Percentiles rank a stretch among this genome's conserved stretches.
Conservation (phyloP, 208 protist species). For the Leishmania tarentolae region DNA sequence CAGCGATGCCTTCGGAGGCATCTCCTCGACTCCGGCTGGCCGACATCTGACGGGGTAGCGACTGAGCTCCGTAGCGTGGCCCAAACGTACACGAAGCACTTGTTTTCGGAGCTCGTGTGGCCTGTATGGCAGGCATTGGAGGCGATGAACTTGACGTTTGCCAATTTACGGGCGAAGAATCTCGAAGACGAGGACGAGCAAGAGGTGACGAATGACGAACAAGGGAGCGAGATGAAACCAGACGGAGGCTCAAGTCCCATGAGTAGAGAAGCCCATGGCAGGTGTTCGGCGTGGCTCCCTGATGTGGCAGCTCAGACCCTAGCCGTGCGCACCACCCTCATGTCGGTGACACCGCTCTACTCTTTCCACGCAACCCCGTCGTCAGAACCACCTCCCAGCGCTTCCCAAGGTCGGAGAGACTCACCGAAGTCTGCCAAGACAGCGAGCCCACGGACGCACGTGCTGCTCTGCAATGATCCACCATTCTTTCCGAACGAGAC, state of each 20-base stretch:
- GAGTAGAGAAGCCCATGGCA: neutral
- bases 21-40: neutral
- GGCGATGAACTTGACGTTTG: conserved; percentile 39
- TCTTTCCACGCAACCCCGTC: conserved; percentile 14
- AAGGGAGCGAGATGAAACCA: neutral
- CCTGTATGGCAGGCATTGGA: conserved; percentile 51
- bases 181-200: conserved; percentile 19
- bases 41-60: neutral
- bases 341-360: conserved; percentile 42
- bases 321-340: conserved; percentile 27
- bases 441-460: neutral
- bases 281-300: conserved; percentile 16
- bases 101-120: conserved; percentile 42
- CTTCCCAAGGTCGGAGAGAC: neutral
- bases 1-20: conserved; percentile 11
- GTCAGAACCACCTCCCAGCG: neutral
- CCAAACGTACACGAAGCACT: conserved; percentile 15
- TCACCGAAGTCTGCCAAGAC: conserved; percentile 6
- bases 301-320: conserved; percentile 16
- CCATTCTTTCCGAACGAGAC: conserved; percentile 15
- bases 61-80: neutral
- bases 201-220: neutral
- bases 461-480: conserved; percentile 10
- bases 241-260: neutral
- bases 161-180: neutral